These are phyloP conservation scores for Glycyrrhiza uralensis DNA, from an alignment of 306 rosid genomes.

Conservation along the genomic window DNA sequence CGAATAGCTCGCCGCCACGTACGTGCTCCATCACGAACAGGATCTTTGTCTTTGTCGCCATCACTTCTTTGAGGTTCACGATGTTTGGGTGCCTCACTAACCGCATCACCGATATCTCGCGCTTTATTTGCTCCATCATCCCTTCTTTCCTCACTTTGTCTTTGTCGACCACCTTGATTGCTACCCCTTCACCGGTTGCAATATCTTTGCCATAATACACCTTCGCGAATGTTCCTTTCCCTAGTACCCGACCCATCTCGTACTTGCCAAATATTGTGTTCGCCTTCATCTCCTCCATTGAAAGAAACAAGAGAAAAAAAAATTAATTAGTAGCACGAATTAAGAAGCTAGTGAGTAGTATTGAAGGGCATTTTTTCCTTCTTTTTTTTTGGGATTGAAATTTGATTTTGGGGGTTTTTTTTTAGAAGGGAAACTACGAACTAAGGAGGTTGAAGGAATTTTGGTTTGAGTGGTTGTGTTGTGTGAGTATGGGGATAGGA, in stretches of 20 bases:
- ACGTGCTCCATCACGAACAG: background rate
- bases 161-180: slow-evolving; percentile 5
- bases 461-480: background rate
- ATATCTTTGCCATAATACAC: slow-evolving; percentile 57
- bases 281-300: slow-evolving; percentile 45
- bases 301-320: background rate
- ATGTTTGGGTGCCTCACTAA: slow-evolving; percentile 17
- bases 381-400: background rate
- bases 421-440: background rate
- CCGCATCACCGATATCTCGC: background rate
- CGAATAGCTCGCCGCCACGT: slow-evolving; percentile 22
- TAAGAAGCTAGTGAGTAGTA: background rate
- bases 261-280: slow-evolving; percentile 50
- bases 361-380: background rate
- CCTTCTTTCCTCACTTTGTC: slow-evolving; percentile 2
- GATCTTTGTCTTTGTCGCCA: slow-evolving; percentile 14
- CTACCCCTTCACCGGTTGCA: slow-evolving; percentile 52
- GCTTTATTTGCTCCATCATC: slow-evolving; percentile 11
- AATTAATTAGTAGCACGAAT: background rate
- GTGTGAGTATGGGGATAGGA: background rate
- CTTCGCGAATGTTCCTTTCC: slow-evolving; percentile 84
- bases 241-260: slow-evolving; percentile 67
- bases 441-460: background rate
- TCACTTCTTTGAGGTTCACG: slow-evolving; percentile 10
- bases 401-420: background rate